Percentiles rank a stretch among this genome's conserved stretches.
phyloP scores from a whole-genome alignment of 2,329 filamentous ascomycete genomes.

The Botrytis pseudocinerea region DNA sequence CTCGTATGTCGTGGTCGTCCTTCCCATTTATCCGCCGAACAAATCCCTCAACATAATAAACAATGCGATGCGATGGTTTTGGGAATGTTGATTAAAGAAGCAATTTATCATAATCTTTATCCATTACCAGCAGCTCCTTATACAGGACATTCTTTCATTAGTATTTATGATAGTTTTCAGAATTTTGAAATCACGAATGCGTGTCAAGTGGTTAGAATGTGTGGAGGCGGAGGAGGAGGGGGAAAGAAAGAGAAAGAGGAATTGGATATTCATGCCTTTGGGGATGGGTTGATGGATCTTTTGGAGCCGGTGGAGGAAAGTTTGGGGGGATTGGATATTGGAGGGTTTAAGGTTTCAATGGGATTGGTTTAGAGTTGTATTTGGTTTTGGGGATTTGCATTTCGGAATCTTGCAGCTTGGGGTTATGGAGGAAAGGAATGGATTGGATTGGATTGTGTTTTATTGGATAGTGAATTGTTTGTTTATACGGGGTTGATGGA shows the following conservation, averaged over 20 bases:
- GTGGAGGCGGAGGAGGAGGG: neutral
- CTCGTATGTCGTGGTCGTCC: conserved; percentile 6
- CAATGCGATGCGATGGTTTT: conserved; percentile 20
- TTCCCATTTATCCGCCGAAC: neutral
- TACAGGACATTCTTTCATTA: neutral
- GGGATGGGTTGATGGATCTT: conserved; percentile 5
- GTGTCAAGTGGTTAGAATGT: neutral
- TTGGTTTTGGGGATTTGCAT: neutral
- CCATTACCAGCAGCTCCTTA: conserved; percentile 15
- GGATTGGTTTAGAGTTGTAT: neutral
- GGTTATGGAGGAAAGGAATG: neutral
- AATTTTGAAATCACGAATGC: conserved; percentile 8
- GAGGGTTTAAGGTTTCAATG: conserved; percentile 7
- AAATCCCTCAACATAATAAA: conserved; percentile 4
- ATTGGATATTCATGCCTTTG: neutral
- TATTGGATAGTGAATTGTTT: neutral
- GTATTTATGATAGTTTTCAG: conserved; percentile 5
- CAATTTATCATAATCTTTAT: conserved; percentile 5
- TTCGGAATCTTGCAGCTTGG: neutral
- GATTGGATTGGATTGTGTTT: neutral
- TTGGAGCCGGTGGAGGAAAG: neutral
- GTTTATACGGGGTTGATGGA: neutral
- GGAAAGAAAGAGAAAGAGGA: neutral
- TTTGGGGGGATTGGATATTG: neutral
- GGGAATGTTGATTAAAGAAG: conserved; percentile 7